phyloP scores from a whole-genome alignment of 345 rosid genomes.

The Eucalyptus pauciflora region DNA sequence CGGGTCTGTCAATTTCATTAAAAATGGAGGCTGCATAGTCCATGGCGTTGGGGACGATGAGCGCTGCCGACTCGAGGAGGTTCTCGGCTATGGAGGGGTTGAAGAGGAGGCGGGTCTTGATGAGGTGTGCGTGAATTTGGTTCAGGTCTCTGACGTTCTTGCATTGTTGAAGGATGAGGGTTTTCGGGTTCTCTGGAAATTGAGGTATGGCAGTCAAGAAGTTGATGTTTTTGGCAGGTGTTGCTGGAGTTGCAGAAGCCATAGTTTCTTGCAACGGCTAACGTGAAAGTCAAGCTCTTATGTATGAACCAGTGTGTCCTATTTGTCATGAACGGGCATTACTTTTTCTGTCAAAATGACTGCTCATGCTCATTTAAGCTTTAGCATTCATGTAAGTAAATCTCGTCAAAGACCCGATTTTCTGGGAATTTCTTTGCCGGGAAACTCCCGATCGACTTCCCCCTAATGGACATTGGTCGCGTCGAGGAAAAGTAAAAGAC shows the following conservation, averaged over 20 bases:
- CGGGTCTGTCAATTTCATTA: conserved; percentile 7
- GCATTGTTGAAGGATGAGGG: conserved; percentile 14
- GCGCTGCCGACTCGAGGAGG: conserved; percentile 22
- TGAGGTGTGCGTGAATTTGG: conserved; percentile 19
- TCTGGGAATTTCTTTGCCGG: not conserved
- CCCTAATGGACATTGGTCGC: not conserved
- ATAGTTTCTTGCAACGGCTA: not conserved
- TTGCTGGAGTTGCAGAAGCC: not conserved
- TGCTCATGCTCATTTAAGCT: not conserved
- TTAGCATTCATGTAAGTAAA: not conserved
- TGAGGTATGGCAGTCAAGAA: not conserved
- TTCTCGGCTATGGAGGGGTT: conserved; percentile 12
- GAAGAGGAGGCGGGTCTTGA: conserved; percentile 25
- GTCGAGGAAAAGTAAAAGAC: not conserved
- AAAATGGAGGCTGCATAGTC: conserved; percentile 33
- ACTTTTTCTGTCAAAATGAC: not conserved
- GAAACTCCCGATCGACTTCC: not conserved
- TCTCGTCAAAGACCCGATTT: not conserved
- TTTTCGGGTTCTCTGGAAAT: conserved; percentile 13
- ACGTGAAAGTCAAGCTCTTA: not conserved
- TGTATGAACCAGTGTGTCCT: not conserved
- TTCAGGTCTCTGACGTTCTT: conserved; percentile 24
- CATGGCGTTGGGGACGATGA: conserved; percentile 16
- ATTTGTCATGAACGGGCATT: not conserved
- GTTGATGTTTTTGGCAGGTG: not conserved